Percentiles rank a stretch among this genome's conserved stretches.
These are phyloP conservation scores for Sphaerulina vaccinii DNA, from an alignment of 2,329 filamentous ascomycete genomes.

Conservation along the genomic window DNA sequence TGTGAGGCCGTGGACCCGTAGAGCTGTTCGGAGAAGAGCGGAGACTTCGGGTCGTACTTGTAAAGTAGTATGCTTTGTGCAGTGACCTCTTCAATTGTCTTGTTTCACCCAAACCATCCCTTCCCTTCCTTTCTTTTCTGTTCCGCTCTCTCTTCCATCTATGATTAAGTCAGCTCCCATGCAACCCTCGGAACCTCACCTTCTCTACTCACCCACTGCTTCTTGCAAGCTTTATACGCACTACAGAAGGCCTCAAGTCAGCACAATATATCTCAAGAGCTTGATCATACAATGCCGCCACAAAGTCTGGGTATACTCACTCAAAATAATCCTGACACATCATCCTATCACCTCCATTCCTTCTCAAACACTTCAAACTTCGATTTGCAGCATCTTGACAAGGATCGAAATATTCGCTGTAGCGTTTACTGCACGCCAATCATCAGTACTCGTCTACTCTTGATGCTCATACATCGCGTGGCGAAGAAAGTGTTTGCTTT, in stretches of 20 bases:
- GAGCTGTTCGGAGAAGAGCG: not conserved
- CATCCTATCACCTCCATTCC: constrained; percentile 81
- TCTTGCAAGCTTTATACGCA: constrained; percentile 92
- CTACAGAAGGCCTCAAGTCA: constrained; percentile 46
- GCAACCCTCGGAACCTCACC: constrained; percentile 17
- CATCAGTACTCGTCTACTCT: too few relatives aligned
- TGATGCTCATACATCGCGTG: too few relatives aligned
- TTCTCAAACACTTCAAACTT: constrained; percentile 83
- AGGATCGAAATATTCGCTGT: constrained; percentile 90
- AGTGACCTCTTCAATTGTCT: not conserved
- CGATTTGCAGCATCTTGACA: constrained; percentile 87
- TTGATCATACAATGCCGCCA: not conserved
- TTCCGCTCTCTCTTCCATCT: constrained; percentile 50
- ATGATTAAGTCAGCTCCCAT: not conserved
- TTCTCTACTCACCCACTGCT: constrained; percentile 73
- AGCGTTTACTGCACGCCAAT: constrained; percentile 78
- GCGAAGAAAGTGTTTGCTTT: not conserved
- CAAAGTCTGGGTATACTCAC: constrained; percentile 52
- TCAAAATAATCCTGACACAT: constrained; percentile 97
- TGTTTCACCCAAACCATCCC: constrained; percentile 30
- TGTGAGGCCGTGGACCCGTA: too few relatives aligned
- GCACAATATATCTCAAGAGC: constrained; percentile 1
- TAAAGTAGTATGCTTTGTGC: not conserved
- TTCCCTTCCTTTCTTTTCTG: constrained; percentile 42
- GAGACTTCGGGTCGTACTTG: not conserved